Conservation (phyloP, 208 protist genomes). For the Leptomonas seymouri region DNA sequence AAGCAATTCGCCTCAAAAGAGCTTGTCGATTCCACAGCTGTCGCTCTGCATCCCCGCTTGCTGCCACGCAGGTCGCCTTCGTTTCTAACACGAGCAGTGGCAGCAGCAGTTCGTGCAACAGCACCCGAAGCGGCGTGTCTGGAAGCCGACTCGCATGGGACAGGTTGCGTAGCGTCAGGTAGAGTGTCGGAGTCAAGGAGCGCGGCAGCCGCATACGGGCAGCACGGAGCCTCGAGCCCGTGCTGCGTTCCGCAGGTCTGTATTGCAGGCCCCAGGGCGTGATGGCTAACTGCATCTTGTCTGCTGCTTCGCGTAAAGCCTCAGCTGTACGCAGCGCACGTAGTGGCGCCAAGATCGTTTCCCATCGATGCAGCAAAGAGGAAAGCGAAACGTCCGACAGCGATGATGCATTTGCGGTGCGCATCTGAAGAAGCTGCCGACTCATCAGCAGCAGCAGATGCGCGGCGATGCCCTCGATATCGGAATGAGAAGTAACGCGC, state of each 20-base stretch:
- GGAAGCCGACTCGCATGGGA: neutral
- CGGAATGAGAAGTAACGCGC: neutral
- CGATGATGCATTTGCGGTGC: too few relatives aligned
- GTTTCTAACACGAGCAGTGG: conserved; percentile 19
- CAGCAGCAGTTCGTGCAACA: conserved; percentile 22
- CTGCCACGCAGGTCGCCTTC: neutral
- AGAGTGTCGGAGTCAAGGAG: neutral
- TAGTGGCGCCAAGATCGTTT: conserved; percentile 7
- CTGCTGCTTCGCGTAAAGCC: neutral
- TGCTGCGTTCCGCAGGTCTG: neutral
- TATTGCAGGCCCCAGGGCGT: neutral
- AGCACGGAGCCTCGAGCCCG: neutral
- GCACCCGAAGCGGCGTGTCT: neutral
- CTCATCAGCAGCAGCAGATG: conserved; percentile 3
- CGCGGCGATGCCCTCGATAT: conserved; percentile 6
- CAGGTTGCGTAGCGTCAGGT: conserved; percentile 16
- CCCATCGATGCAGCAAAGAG: conserved; percentile 2
- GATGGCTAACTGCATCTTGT: neutral
- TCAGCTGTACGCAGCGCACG: conserved; percentile 4
- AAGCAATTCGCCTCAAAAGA: conserved; percentile 2
- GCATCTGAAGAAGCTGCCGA: neutral
- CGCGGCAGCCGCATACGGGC: neutral
- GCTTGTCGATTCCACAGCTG: neutral
- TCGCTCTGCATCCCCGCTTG: neutral
- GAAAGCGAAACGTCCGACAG: neutral